Conservation (phyloP, 78 protist species). For the Diacronema lutheri region DNA sequence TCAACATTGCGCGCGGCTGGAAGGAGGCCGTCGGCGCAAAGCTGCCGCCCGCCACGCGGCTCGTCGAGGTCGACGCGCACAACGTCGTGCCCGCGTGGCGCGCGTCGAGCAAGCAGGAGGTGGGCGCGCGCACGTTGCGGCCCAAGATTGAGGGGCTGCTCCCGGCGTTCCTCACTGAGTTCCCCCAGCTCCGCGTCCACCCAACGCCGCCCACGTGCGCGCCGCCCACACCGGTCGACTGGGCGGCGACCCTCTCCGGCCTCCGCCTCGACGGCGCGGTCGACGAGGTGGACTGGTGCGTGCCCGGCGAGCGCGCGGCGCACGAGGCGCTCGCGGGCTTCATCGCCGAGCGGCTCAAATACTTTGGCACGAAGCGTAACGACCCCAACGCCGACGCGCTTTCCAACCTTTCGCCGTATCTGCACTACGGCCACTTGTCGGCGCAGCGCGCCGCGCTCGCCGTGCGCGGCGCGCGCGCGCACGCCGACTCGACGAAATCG, state of each 20-base stretch:
- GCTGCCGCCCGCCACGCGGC: not conserved
- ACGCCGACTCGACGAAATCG: not conserved
- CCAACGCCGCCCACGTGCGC: not conserved
- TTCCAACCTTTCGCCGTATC: conserved; percentile 43
- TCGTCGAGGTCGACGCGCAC: conserved; percentile 52
- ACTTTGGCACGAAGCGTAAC: conserved; percentile 40
- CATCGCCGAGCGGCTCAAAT: not conserved
- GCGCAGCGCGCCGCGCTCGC: conserved; percentile 38
- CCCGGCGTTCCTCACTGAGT: conserved; percentile 8
- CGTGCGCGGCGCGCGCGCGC: not conserved
- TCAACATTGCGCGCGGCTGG: conserved; percentile 18
- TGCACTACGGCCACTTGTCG: conserved; percentile 56
- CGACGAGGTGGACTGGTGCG: not conserved
- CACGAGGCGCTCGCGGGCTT: conserved; percentile 10
- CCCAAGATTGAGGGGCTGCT: conserved; percentile 17
- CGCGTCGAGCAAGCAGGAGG: conserved; percentile 37
- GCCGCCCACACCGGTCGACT: not conserved
- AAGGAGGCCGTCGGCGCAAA: not conserved
- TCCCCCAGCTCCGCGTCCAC: conserved; percentile 15
- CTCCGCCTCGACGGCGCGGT: not conserved
- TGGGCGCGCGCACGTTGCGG: conserved; percentile 62
- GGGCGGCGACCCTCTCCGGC: not conserved
- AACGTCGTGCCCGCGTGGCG: conserved; percentile 52
- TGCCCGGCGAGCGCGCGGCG: conserved; percentile 29
- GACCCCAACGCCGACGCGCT: conserved; percentile 28